These are phyloP conservation scores for Trematosphaeria pertusa DNA, from an alignment of 2,329 filamentous ascomycete genomes.

Conservation along the genomic window DNA sequence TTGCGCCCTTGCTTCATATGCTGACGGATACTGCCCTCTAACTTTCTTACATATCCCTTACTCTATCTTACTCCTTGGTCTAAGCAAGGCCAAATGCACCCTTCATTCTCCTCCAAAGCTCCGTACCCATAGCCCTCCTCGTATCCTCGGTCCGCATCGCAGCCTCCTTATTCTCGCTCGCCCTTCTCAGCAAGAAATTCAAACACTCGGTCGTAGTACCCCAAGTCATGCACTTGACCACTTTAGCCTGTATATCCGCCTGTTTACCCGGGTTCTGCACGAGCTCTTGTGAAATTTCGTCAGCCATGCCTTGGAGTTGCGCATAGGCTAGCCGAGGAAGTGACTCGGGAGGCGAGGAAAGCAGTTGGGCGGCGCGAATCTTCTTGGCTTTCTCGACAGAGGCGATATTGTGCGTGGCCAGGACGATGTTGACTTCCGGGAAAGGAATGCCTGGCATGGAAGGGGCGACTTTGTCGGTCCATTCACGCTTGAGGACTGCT, in stretches of 20 bases:
- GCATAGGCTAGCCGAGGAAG: slow-evolving; percentile 64
- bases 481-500: slow-evolving; percentile 69
- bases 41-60: too few relatives aligned
- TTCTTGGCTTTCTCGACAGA: slow-evolving; percentile 66
- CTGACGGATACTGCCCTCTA: too few relatives aligned
- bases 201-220: slow-evolving; percentile 74
- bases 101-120: slow-evolving; percentile 53
- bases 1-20: too few relatives aligned
- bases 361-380: slow-evolving; percentile 56
- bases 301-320: slow-evolving; percentile 94
- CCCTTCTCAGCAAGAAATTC: slow-evolving; percentile 69
- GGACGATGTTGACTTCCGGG: slow-evolving; percentile 64
- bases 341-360: slow-evolving; percentile 34
- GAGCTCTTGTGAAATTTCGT: slow-evolving; percentile 76
- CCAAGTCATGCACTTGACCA: slow-evolving; percentile 65
- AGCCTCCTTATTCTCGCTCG: slow-evolving; percentile 69
- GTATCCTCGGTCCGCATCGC: slow-evolving; percentile 62
- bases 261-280: slow-evolving; percentile 53
- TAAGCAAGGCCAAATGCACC: slow-evolving; percentile 33
- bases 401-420: slow-evolving; percentile 83
- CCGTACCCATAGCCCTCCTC: slow-evolving; percentile 57
- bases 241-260: slow-evolving; percentile 49
- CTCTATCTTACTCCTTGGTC: too few relatives aligned
- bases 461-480: slow-evolving; percentile 61
- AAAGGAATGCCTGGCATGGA: slow-evolving; percentile 43